Base-by-base conservation (phyloP, 2,329 filamentous ascomycete species). In the Scopulariopsis brevicaulis region DNA sequence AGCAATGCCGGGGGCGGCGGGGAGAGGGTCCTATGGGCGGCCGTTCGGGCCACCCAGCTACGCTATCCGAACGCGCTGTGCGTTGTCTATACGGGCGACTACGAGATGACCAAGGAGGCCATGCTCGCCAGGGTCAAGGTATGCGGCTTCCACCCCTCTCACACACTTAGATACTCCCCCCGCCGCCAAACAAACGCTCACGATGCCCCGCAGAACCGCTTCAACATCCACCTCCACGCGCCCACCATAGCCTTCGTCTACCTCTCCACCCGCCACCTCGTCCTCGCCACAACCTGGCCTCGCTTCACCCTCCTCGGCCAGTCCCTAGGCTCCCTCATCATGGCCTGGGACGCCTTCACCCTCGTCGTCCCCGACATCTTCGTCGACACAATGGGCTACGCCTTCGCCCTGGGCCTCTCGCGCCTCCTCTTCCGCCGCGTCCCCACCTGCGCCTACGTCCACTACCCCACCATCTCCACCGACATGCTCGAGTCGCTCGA, bases 301-400 rank as follows among this genome's bases (percentile, higher is more conserved):
- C 87, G 84, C 66, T 94, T 97, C 71, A 99, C 94, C 0, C 83
- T 99, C 4, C 78, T 96, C 3, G 92, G 93, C n/a, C 94, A 99
- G 70, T 96, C 90, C 2, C 68, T 97, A 3, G 94, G 94, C 50
- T 96, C 92, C 6, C 68, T 99, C 53, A 69, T 96, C 32, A 78
- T 99, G 57, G 92, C 89, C 28, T 94, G 90, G 78, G 93, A 99
- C 67, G 93, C 93, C 12, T 94, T 99, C 69, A 86, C 83, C n/a
- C 82, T 96, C 2, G 79, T 97, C 2, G 89, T 93, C 0, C 94
- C 94, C 0, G 94, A 99, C 69, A 81, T 97, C 56, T 96, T 97
- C 69, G 79, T 99, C 65, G 94, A 99, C 68, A 99, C 94, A 1
- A 96, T 99, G 92, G 94, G 94, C 61, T 99, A 96, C 67, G 91